phyloP scores from a whole-genome alignment of 225 moss, liverwort and hornwort species.

The Antitrichia curtipendula region DNA sequence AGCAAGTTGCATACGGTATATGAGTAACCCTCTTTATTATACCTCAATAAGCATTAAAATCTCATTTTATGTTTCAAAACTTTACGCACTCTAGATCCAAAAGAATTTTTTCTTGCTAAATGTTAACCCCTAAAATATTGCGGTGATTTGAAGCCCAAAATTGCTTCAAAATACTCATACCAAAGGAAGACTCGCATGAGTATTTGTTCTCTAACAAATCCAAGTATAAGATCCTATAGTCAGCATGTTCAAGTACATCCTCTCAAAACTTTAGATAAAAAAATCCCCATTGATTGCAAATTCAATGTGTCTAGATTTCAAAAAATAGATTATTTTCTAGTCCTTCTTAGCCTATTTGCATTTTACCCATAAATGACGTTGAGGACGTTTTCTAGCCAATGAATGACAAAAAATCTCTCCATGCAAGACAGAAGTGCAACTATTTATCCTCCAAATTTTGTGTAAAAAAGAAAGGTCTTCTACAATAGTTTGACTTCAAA shows the following conservation, averaged over 20 bases:
- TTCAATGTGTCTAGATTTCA: background rate
- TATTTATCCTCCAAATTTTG: no score
- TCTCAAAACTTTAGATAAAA: background rate
- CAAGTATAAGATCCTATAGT: no score
- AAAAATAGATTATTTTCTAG: no score
- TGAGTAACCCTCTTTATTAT: background rate
- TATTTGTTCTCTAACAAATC: no score
- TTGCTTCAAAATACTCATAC: background rate
- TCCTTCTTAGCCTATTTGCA: no score
- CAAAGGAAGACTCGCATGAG: no score
- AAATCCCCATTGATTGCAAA: background rate
- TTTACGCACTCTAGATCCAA: background rate
- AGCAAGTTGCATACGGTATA: background rate
- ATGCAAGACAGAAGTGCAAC: no score
- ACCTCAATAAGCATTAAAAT: background rate
- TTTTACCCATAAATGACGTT: no score
- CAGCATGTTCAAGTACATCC: background rate
- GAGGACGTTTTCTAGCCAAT: no score
- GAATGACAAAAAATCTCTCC: no score
- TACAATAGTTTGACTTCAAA: no score
- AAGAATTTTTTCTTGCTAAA: background rate
- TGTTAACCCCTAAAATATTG: background rate
- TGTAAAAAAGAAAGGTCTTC: no score
- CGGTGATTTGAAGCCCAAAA: background rate
- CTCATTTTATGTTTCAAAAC: background rate